These are phyloP conservation scores for Backusella parvicylindrica DNA, from an alignment of 192 early-diverging fungal genomes.

Conservation along the genomic window DNA sequence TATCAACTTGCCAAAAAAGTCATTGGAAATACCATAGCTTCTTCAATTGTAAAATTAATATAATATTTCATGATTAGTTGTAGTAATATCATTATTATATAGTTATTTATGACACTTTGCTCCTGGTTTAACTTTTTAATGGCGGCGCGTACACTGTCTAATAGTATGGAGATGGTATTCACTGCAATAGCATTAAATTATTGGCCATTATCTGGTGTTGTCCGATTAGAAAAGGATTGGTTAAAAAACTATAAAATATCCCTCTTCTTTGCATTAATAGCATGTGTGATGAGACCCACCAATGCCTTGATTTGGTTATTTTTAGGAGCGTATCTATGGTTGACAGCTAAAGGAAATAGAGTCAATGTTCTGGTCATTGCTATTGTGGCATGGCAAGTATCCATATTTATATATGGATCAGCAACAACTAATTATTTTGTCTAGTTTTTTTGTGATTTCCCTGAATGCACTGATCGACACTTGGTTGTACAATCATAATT, in stretches of 20 bases:
- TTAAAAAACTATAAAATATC: constrained; percentile 35
- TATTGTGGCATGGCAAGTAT: constrained; percentile 42
- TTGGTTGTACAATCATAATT: constrained; percentile 64
- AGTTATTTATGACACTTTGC: constrained; percentile 50
- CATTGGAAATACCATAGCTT: constrained; percentile 22
- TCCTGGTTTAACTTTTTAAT: constrained; percentile 61
- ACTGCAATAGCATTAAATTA: constrained; percentile 75
- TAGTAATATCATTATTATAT: background rate
- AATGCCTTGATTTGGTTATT: constrained; percentile 84
- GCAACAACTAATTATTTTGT: background rate
- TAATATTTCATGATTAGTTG: no score
- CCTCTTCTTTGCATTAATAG: constrained; percentile 69
- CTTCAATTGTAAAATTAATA: constrained; percentile 19
- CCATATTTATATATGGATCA: background rate
- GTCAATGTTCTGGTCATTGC: constrained; percentile 27
- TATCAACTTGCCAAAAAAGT: constrained; percentile 59
- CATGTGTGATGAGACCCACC: constrained; percentile 88
- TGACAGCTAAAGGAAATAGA: constrained; percentile 8
- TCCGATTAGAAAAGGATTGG: background rate
- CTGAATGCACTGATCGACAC: constrained; percentile 54
- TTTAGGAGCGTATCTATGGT: constrained; percentile 60
- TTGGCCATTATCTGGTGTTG: constrained; percentile 70
- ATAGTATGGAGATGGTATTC: constrained; percentile 72
- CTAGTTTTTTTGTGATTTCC: background rate
- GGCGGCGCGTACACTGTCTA: constrained; percentile 49